Base-by-base conservation (phyloP, 192 early-diverging fungal genomes). In the Linnemannia zychae region DNA sequence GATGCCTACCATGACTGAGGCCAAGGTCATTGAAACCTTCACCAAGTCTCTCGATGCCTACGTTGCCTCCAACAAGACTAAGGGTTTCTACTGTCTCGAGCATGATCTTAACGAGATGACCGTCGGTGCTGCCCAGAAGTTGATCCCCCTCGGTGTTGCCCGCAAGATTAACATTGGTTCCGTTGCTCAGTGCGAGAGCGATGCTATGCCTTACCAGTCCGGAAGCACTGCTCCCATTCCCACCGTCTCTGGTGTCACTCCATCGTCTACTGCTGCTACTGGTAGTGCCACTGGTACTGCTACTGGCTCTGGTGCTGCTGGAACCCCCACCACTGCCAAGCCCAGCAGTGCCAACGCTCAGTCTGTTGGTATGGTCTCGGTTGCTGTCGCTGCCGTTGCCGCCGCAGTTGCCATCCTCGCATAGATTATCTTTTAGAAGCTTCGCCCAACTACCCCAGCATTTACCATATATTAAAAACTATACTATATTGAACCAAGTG, bases 81-180 rank as follows among this genome's bases (percentile, higher is more conserved):
- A 80, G 72, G 80, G 84, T 24, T 86, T 86, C 80, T 77, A 80
- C 63, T 73, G 74, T 28, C 72, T 86, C 16, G 84, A 83, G 76
- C 81, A 83, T 47, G 81, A 83, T 40, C 53, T 83, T 36, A 65
- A 48, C 75, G 18, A n/a, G 11, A 4, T 60, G 47, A 72, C 76
- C 24, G 81, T 83, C 33, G 44, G 28, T 33, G 69, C n/a, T 17
- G 81, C 81, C 22, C 66, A 72, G 17, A 78, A 83, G 60, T 24
- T 83, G 65, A 66, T 83, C 47, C 81, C 81, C n/a, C 48, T 76
- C 22, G 75, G 71, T n/a, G 11, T 33, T 47, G 81, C 76, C 4
- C 72, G 69, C 38, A 78, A 78, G 48, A 83, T 83, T 71, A 72
- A 71, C 46, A 72, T 74, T 78, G 68, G 72, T 17, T 40, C 47